These are phyloP conservation scores for Hirsutella rhossiliensis DNA, from an alignment of 2,329 filamentous ascomycete species.

Conservation along the genomic window DNA sequence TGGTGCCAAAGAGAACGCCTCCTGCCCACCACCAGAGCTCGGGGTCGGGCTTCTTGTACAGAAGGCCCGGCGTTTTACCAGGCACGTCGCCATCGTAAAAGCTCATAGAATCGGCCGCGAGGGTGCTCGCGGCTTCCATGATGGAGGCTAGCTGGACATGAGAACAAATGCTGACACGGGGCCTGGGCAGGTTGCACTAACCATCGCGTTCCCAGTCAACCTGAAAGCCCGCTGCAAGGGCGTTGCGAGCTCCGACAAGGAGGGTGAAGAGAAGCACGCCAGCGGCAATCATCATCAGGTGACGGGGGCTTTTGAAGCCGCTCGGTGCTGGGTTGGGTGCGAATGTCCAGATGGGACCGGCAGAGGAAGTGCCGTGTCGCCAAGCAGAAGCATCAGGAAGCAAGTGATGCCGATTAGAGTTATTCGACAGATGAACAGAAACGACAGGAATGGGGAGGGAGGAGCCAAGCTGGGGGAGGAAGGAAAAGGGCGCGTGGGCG, in stretches of 20 bases:
- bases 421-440: too few species aligned
- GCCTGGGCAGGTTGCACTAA: background rate
- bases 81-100: background rate
- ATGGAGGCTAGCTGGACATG: background rate
- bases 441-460: too few species aligned
- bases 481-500: too few species aligned
- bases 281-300: background rate
- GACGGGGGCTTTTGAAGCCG: background rate
- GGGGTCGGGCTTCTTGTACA: background rate
- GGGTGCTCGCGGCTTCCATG: background rate
- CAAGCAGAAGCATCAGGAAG: too few species aligned
- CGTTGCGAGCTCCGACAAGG: background rate
- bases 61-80: background rate
- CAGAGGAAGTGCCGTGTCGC: too few species aligned
- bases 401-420: too few species aligned
- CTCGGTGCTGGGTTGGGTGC: too few species aligned
- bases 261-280: background rate
- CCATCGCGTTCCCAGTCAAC: background rate
- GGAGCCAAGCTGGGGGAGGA: too few species aligned
- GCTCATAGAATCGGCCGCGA: background rate
- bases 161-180: background rate
- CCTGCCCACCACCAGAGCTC: conserved; percentile 46
- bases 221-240: background rate
- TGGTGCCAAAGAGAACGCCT: conserved; percentile 44
- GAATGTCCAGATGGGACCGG: too few species aligned